Evolutionary conservation across 2,329 filamentous ascomycete species (phyloP).

Genomic region (Cercospora canescens): DNA sequence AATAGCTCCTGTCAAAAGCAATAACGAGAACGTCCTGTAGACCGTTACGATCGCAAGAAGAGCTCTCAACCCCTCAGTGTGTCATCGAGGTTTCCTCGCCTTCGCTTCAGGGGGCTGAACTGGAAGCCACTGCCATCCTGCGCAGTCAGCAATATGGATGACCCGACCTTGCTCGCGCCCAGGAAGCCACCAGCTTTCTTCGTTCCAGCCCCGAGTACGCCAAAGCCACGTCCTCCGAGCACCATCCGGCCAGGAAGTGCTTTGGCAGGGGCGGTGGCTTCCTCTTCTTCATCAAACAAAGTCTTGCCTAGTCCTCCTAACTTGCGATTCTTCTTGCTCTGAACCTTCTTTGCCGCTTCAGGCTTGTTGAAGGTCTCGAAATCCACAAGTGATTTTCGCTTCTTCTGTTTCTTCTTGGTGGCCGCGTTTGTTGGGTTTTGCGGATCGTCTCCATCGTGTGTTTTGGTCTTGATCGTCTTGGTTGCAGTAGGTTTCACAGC

Average conservation of each 20-base stretch:
- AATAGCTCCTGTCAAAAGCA: neutral
- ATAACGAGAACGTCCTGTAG: conserved; percentile 11
- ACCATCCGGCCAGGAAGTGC: conserved; percentile 30
- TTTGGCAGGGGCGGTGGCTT: conserved; percentile 28
- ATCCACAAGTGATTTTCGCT: conserved; percentile 50
- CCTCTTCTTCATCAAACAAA: conserved; percentile 43
- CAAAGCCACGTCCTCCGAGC: conserved; percentile 34
- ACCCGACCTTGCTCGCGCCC: conserved; percentile 28
- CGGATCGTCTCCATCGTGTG: conserved; percentile 29
- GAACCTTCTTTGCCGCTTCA: conserved; percentile 31
- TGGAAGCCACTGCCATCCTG: conserved; percentile 39
- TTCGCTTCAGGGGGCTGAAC: conserved; percentile 40
- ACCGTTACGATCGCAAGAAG: conserved; percentile 4
- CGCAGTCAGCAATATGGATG: conserved; percentile 31
- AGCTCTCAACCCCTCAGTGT: conserved; percentile 30
- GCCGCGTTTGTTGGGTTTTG: conserved; percentile 39
- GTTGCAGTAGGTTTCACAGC: conserved; percentile 30
- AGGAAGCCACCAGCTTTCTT: conserved; percentile 32
- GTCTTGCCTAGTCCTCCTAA: conserved; percentile 40
- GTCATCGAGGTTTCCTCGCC: conserved; percentile 35
- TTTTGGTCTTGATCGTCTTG: conserved; percentile 43
- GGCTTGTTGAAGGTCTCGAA: conserved; percentile 40
- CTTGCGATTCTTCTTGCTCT: conserved; percentile 39
- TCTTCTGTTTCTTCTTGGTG: conserved; percentile 40
- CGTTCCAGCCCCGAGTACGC: conserved; percentile 30